A percentile compares a stretch with the other conserved stretches of the same genome.
Conservation (phyloP, 257 asterid species). For the Forsythia viridissima region DNA sequence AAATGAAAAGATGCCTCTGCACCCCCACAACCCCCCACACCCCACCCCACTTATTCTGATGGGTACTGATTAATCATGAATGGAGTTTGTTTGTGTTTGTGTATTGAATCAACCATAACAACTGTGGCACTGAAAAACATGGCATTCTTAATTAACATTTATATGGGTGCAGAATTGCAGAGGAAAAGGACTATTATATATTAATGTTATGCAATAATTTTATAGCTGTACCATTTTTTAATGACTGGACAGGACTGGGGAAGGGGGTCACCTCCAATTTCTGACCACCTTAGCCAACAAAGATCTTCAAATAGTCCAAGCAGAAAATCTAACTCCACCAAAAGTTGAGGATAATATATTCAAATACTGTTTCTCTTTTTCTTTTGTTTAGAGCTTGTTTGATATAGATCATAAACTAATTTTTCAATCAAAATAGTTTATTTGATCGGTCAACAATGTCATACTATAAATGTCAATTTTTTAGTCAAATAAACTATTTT, state of each 20-base stretch:
- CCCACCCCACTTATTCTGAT: constrained; percentile 46
- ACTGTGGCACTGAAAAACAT: constrained; percentile 98
- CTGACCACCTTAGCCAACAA: constrained; percentile 73
- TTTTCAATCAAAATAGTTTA: no score
- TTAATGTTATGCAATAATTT: constrained; percentile 30
- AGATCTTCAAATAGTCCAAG: constrained; percentile 69
- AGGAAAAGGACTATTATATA: constrained; percentile 42
- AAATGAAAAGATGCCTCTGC: constrained; percentile 40
- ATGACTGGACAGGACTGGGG: constrained; percentile 34
- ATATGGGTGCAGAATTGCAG: constrained; percentile 43
- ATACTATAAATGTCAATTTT: no score
- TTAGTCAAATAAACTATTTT: no score
- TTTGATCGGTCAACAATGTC: no score
- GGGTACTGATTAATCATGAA: constrained; percentile 26
- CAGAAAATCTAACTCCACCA: constrained; percentile 45
- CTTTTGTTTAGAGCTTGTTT: background rate
- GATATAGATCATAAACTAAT: no score
- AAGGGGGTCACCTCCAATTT: constrained; percentile 37
- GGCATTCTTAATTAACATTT: constrained; percentile 57
- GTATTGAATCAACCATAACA: constrained; percentile 54
- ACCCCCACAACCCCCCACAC: background rate
- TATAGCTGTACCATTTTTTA: constrained; percentile 35
- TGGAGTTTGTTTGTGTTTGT: constrained; percentile 55
- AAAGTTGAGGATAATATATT: constrained; percentile 21
- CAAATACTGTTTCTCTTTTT: background rate